A percentile compares a stretch with the other conserved stretches of the same genome.
These are phyloP conservation scores for Myrica gale DNA, from an alignment of 306 rosid genomes.

Conservation along the genomic window DNA sequence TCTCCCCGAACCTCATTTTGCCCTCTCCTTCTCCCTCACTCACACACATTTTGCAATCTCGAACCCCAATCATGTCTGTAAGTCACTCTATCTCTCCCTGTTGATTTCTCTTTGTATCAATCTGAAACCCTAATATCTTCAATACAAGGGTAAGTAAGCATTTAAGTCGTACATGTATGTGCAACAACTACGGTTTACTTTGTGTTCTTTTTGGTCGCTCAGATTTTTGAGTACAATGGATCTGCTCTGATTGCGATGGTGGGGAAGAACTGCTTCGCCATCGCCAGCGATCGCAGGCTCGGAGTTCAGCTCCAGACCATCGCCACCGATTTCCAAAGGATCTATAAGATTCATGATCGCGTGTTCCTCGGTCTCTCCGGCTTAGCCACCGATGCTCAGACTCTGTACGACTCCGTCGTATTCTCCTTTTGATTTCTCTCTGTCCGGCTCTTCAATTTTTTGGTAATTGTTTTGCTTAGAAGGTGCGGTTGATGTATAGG, in stretches of 20 bases:
- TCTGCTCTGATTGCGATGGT: slow-evolving; percentile 95
- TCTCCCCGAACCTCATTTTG: slow-evolving; percentile 1
- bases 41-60: not conserved
- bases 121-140: not conserved
- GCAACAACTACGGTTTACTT: not conserved
- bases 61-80: slow-evolving; percentile 32
- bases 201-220: not conserved
- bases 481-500: slow-evolving; percentile 33
- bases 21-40: slow-evolving; percentile 2
- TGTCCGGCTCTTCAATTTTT: not conserved
- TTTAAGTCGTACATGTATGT: not conserved
- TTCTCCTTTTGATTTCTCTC: not conserved
- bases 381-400: slow-evolving; percentile 94
- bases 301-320: slow-evolving; percentile 97
- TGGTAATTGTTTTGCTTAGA: not conserved
- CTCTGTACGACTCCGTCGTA: slow-evolving; percentile 45
- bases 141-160: not conserved
- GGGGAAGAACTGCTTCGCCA: slow-evolving; percentile 96
- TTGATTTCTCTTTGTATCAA: not conserved
- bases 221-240: slow-evolving; percentile 96
- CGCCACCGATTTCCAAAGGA: slow-evolving; percentile 93
- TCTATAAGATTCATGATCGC: slow-evolving; percentile 65
- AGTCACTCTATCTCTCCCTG: not conserved
- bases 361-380: slow-evolving; percentile 90
- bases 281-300: slow-evolving; percentile 92